A percentile compares a stretch with the other conserved stretches of the same genome.
phyloP scores from a whole-genome alignment of 2,329 filamentous ascomycete genomes.

The Penicillium sp. region DNA sequence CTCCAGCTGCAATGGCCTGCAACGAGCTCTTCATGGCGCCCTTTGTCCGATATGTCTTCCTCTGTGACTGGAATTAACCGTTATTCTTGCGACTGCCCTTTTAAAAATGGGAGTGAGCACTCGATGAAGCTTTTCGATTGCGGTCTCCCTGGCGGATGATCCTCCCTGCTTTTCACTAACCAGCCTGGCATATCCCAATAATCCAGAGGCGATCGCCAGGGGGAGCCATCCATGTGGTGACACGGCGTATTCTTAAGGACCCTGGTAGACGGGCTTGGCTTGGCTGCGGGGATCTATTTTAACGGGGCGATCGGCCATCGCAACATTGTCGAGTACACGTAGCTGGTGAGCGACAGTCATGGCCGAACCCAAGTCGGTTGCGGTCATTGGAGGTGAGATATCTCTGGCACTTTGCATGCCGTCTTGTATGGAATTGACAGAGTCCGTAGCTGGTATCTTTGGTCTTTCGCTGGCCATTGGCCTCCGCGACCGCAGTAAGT shows the following conservation, averaged over 20 bases:
- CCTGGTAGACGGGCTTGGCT: not conserved
- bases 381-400: constrained; percentile 15
- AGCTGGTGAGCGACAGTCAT: constrained; percentile 1
- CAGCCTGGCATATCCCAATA: too few relatives aligned
- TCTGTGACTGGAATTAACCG: too few relatives aligned
- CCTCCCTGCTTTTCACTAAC: too few relatives aligned
- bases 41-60: too few relatives aligned
- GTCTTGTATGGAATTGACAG: constrained; percentile 1
- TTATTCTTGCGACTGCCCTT: too few relatives aligned
- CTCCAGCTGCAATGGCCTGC: too few relatives aligned
- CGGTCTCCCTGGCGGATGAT: too few relatives aligned
- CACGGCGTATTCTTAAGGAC: not conserved
- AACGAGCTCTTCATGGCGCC: too few relatives aligned
- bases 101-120: too few relatives aligned
- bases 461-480: constrained; percentile 17
- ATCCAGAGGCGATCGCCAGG: too few relatives aligned
- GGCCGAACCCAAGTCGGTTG: constrained; percentile 11
- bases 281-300: constrained; percentile 3
- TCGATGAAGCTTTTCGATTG: too few relatives aligned
- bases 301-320: not conserved
- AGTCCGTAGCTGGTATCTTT: constrained; percentile 15
- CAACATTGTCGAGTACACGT: not conserved
- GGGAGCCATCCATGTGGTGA: too few relatives aligned
- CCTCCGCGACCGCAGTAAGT: constrained; percentile 15
- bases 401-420: not conserved